Evolutionary conservation across 495 filamentous ascomycete species (phyloP).

Genomic region (Pseudevernia furfuracea): DNA sequence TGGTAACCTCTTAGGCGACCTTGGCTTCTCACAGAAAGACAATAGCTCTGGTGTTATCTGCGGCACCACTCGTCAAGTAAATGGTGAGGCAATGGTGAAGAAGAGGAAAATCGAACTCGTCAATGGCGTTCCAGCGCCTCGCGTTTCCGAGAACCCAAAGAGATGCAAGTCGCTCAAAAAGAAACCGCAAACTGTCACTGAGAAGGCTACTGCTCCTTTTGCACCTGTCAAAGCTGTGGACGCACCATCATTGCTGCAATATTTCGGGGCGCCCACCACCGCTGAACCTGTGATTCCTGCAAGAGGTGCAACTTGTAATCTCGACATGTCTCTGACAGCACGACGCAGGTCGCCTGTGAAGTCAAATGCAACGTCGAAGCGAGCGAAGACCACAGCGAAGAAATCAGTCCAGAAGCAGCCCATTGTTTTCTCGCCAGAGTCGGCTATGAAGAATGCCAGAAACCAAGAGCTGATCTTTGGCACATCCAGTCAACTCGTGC

Average conservation of each 20-base stretch:
- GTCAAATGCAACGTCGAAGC: slow-evolving; percentile 30
- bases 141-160: slow-evolving; percentile 31
- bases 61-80: background rate
- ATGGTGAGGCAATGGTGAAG: slow-evolving; percentile 13
- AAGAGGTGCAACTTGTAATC: slow-evolving; percentile 5
- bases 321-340: slow-evolving; percentile 25
- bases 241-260: slow-evolving; percentile 29
- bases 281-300: background rate
- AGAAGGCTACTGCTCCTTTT: slow-evolving; percentile 74
- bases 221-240: slow-evolving; percentile 29
- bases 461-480: slow-evolving; percentile 83
- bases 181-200: slow-evolving; percentile 78
- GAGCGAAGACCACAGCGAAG: slow-evolving; percentile 31
- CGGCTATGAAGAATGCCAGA: slow-evolving; percentile 58
- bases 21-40: slow-evolving; percentile 23
- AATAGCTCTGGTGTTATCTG: background rate
- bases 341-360: slow-evolving; percentile 25
- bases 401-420: slow-evolving; percentile 38
- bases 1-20: slow-evolving; percentile 27
- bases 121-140: slow-evolving; percentile 17
- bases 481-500: slow-evolving; percentile 81
- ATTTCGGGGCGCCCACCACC: slow-evolving; percentile 23
- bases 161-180: slow-evolving; percentile 56
- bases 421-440: slow-evolving; percentile 63
- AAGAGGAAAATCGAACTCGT: slow-evolving; percentile 24